Evolutionary conservation across 768 basidiomycete genomes (phyloP), one percentile per base, ranked within the genome.

Genomic region (Mycena chlorophos): DNA sequence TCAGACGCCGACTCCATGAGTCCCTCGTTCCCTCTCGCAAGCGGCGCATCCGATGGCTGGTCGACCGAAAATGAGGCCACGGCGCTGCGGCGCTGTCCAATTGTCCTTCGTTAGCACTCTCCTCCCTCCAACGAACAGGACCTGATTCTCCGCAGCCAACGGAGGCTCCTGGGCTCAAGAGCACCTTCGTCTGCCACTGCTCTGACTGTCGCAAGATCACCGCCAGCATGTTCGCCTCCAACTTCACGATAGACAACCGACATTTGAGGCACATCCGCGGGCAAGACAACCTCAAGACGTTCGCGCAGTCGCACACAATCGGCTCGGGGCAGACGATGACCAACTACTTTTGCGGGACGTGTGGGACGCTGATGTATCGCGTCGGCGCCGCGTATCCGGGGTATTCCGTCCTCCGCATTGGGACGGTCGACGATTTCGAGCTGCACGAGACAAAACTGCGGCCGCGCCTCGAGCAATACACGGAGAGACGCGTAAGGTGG

Each of bases 181-280:
- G 31, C 16, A 52, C 26, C 20, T 56, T 60, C 51, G 17, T 60
- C 27, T 60, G 58, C 43, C 51, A 60, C 31, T 60, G 58, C 51
- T 14, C 51, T 3, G 58, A 60, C 55, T 60, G 58, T 29, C 54
- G 37, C 34, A 60, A 60, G 26, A 34, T 60, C 42, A 55, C 49
- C 42, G 54, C 55, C 8, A 51, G 49, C 51, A 56, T 56, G 55
- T 61, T 61, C 26, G 51, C 55, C 19, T 43, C 55, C 51, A 60
- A 52, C 55, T 52, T 60, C 37, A 42, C 40, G 13, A 42, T 42
- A 12, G 40, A 42, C 40, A 20, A 42, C 40, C 6, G n/a, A 14
- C 22, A 42, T 20, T 19, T 42, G 40, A 14, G n/a, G 20, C 40
- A 42, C n/a, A 19, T 42, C n/a, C 40, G 40, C 8, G 40, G 40